A percentile compares a stretch with the other conserved stretches of the same genome.
Evolutionary conservation across 2,329 filamentous ascomycete species (phyloP).

Genomic region (Alternaria tenuissima): DNA sequence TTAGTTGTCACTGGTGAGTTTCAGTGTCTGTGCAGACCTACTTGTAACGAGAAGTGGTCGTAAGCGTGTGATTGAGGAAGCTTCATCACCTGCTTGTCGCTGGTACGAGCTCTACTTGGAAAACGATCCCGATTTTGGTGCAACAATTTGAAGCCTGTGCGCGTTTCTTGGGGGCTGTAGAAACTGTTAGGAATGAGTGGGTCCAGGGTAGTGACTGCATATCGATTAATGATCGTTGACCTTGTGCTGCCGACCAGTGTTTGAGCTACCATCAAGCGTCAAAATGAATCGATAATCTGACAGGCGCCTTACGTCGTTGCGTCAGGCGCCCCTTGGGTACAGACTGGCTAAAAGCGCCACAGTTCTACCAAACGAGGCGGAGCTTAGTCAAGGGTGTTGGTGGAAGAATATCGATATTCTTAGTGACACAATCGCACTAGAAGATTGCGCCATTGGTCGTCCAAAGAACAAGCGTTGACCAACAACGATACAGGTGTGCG

Average conservation of each 20-base stretch:
- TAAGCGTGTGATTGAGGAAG: conserved; percentile 22
- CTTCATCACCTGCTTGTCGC: conserved; percentile 7
- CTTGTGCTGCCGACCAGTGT: conserved; percentile 8
- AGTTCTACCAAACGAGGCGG: conserved; percentile 22
- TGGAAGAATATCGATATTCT: conserved; percentile 7
- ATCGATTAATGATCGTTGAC: conserved; percentile 1
- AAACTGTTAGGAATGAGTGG: neutral
- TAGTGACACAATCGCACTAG: conserved; percentile 12
- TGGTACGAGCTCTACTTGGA: neutral
- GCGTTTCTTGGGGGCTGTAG: neutral
- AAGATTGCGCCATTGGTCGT: conserved; percentile 9
- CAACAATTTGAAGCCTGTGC: conserved; percentile 1
- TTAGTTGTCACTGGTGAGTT: conserved; percentile 4
- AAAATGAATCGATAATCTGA: conserved; percentile 17
- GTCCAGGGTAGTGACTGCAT: neutral
- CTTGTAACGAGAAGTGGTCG: conserved; percentile 21
- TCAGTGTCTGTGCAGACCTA: conserved; percentile 16
- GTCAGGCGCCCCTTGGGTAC: conserved; percentile 15
- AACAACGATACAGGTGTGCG: conserved; percentile 4
- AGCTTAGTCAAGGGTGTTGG: conserved; percentile 4
- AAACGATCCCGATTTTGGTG: neutral
- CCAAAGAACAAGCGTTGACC: neutral
- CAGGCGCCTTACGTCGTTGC: conserved; percentile 21
- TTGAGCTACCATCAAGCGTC: conserved; percentile 8
- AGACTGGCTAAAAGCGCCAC: conserved; percentile 24